phyloP scores from a whole-genome alignment of 169 alveolate genomes.

The Cryptosporidium sp. region DNA sequence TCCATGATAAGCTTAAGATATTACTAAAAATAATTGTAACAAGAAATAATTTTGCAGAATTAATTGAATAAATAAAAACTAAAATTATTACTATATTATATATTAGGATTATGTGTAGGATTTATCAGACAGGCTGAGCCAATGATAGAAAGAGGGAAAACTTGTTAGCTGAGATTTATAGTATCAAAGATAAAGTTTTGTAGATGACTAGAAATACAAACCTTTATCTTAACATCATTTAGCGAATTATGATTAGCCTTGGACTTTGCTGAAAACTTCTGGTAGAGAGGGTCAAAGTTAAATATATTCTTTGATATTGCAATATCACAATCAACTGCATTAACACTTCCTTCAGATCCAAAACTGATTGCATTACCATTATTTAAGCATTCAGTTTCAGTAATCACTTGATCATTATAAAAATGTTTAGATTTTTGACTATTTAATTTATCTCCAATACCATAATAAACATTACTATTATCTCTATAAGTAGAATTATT shows the following conservation, averaged over 20 bases:
- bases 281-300: neutral
- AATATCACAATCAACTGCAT: neutral
- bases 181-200: conserved; percentile 15
- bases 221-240: conserved; percentile 4
- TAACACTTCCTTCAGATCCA: neutral
- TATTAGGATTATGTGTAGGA: neutral
- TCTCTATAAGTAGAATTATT: neutral
- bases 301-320: neutral
- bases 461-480: neutral
- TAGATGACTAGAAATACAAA: conserved; percentile 26
- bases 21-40: no score
- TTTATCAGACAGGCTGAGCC: neutral
- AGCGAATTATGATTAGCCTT: conserved; percentile 6
- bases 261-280: neutral
- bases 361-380: neutral
- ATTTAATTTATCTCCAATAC: neutral
- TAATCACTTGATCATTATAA: neutral
- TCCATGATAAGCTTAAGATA: neutral
- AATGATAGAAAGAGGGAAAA: no score
- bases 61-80: neutral
- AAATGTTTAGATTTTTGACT: neutral
- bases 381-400: neutral
- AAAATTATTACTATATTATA: no score
- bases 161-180: neutral
- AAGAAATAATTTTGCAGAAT: neutral